These are phyloP conservation scores for Prunus campanulata DNA, from an alignment of 306 rosid genomes.

Conservation along the genomic window DNA sequence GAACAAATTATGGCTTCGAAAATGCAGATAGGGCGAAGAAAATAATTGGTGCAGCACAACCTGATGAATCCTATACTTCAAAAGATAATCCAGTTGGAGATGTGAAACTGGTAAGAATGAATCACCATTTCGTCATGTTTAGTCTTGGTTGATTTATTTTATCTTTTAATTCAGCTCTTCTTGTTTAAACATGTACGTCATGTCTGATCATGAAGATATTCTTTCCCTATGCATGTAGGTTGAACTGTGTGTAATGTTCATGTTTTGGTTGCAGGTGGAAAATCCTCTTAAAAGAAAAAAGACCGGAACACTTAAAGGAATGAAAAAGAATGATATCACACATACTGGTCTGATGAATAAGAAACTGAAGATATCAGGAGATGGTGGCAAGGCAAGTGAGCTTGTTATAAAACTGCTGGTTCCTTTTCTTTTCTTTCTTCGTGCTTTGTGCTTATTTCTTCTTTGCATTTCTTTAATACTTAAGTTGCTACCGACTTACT, in stretches of 20 bases:
- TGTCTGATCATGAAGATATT: conserved; percentile 11
- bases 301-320: conserved; percentile 54
- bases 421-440: not conserved
- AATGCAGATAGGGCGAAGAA: conserved; percentile 56
- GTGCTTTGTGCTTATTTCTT: not conserved
- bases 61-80: conserved; percentile 53
- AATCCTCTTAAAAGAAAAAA: conserved; percentile 52
- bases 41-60: conserved; percentile 38
- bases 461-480: not conserved
- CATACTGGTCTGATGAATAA: conserved; percentile 53
- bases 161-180: conserved; percentile 24
- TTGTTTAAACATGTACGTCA: conserved; percentile 5
- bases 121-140: conserved; percentile 2
- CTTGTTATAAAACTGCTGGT: conserved; percentile 5
- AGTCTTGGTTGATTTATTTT: conserved; percentile 1
- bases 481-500: not conserved
- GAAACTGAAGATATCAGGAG: conserved; percentile 82
- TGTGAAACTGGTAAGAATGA: conserved; percentile 52
- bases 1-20: conserved; percentile 45
- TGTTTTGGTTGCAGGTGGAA: conserved; percentile 61
- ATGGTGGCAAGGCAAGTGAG: conserved; percentile 66
- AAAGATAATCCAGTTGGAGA: conserved; percentile 53
- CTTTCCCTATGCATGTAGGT: not conserved
- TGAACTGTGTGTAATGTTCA: conserved; percentile 1
- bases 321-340: conserved; percentile 55